A percentile compares a stretch with the other conserved stretches of the same genome.
phyloP scores from a whole-genome alignment of 2,329 filamentous ascomycete species.

The Fusarium sublunatum region DNA sequence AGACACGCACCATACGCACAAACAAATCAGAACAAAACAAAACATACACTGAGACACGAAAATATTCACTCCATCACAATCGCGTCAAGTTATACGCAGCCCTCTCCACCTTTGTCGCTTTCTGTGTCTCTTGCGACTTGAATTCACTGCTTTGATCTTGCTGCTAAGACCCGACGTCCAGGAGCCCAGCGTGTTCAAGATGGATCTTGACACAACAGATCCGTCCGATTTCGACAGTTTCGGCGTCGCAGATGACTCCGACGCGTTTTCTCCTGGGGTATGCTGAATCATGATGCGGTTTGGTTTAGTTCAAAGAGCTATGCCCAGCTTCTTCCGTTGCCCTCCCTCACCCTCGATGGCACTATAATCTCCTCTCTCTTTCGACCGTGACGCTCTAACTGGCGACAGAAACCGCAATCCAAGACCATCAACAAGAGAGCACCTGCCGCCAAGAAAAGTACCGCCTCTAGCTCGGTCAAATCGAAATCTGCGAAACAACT shows the following conservation, averaged over 20 bases:
- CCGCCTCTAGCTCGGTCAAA: background rate
- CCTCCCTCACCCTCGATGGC: background rate
- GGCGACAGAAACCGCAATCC: background rate
- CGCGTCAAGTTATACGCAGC: no score
- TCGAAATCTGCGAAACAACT: background rate
- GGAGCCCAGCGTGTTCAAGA: background rate
- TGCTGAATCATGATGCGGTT: background rate
- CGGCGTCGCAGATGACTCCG: background rate
- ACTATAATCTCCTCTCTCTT: background rate
- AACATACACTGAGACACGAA: no score
- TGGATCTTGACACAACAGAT: background rate
- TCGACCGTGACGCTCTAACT: background rate
- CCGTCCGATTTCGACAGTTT: background rate
- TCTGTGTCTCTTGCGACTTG: background rate
- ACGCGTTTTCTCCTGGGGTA: background rate
- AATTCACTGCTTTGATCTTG: background rate
- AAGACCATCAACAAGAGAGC: background rate
- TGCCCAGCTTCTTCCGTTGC: background rate
- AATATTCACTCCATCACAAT: no score
- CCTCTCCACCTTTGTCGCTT: background rate
- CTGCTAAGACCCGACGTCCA: background rate
- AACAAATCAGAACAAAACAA: no score
- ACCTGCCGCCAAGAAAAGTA: background rate
- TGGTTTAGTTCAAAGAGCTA: background rate
- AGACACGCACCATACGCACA: no score